Evolutionary conservation across 257 asterid species (phyloP).

Genomic region (Fraxinus quadrangulata): DNA sequence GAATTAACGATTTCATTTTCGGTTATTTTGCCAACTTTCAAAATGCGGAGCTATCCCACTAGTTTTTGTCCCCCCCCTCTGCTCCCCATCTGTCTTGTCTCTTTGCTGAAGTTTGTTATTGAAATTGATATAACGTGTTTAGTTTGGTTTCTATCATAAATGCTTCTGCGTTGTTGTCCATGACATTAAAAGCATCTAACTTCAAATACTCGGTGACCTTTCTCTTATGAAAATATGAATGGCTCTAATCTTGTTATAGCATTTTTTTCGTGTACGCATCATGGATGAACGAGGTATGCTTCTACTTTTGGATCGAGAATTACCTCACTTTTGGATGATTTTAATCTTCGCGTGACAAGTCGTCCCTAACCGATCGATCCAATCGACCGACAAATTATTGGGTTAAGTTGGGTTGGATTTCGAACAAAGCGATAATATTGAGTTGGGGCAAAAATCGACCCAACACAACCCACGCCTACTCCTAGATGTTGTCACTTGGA

Average conservation of each 20-base stretch:
- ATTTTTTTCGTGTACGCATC: conserved; percentile 42
- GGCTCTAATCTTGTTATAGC: background rate
- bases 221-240: background rate
- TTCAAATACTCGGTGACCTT: background rate
- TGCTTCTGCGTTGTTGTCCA: conserved; percentile 4
- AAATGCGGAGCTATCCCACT: background rate
- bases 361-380: too few species aligned
- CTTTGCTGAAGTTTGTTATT: too few species aligned
- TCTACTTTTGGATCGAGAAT: conserved; percentile 9
- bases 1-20: background rate
- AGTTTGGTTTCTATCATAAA: too few species aligned
- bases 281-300: conserved; percentile 86
- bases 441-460: too few species aligned
- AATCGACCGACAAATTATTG: too few species aligned
- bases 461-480: too few species aligned
- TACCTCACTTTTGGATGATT: background rate
- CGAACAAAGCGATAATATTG: too few species aligned
- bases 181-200: background rate
- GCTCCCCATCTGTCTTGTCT: background rate
- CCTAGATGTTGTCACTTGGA: too few species aligned
- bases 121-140: too few species aligned
- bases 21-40: background rate
- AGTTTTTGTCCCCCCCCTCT: background rate
- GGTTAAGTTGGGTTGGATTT: too few species aligned
- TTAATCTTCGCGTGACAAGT: too few species aligned